A percentile compares a stretch with the other conserved stretches of the same genome.
Conservation (phyloP, 441 rosid species). For the Omphalea diandra region DNA sequence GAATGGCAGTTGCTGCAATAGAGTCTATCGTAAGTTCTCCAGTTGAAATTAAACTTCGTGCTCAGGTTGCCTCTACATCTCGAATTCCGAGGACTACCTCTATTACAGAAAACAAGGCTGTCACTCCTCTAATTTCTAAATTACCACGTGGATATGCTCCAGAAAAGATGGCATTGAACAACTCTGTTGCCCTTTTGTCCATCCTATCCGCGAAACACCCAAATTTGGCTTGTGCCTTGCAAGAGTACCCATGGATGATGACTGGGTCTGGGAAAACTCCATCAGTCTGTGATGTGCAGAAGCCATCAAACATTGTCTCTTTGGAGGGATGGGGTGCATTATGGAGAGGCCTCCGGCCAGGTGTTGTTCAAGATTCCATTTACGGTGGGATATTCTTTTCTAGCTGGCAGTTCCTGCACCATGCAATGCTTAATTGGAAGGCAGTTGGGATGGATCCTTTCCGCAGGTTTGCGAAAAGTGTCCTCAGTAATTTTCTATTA, state of each 20-base stretch:
- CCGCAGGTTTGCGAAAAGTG: conserved; percentile 59
- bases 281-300: conserved; percentile 59
- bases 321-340: conserved; percentile 78
- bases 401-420: conserved; percentile 80
- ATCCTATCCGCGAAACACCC: conserved; percentile 63
- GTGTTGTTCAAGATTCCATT: conserved; percentile 67
- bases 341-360: conserved; percentile 79
- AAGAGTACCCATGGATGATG: conserved; percentile 93
- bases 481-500: neutral
- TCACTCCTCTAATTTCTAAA: conserved; percentile 46
- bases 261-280: conserved; percentile 92
- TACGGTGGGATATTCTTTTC: conserved; percentile 83
- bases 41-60: conserved; percentile 78
- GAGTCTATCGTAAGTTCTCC: conserved; percentile 75
- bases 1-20: conserved; percentile 69
- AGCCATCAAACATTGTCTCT: conserved; percentile 56
- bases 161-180: conserved; percentile 59
- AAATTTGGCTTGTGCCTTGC: conserved; percentile 60
- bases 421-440: conserved; percentile 79
- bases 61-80: conserved; percentile 75
- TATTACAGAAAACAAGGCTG: conserved; percentile 31
- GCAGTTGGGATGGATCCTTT: conserved; percentile 80
- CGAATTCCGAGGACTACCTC: conserved; percentile 37
- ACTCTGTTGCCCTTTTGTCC: conserved; percentile 66
- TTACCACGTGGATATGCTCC: conserved; percentile 58